Evolutionary conservation across 345 rosid genomes (phyloP).

Genomic region (Dipteronia sinensis): DNA sequence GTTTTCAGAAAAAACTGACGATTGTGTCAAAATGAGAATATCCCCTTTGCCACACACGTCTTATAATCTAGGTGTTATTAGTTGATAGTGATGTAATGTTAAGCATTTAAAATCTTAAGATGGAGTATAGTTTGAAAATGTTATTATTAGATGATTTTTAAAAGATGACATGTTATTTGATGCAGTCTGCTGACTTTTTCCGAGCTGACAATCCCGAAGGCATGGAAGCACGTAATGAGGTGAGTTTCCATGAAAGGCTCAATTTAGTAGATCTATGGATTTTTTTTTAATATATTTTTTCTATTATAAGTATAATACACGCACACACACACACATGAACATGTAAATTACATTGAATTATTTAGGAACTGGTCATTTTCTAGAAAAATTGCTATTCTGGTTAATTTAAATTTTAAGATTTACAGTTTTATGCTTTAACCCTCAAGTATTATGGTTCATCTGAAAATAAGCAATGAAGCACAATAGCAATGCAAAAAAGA

Average conservation of each 20-base stretch:
- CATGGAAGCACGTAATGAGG: conserved; percentile 98
- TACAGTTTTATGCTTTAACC: too few species aligned
- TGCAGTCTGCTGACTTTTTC: conserved; percentile 97
- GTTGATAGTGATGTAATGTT: neutral
- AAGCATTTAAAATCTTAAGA: neutral
- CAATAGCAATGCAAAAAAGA: neutral
- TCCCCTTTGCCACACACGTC: neutral
- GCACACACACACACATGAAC: neutral
- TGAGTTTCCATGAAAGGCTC: conserved; percentile 31
- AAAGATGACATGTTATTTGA: conserved; percentile 25
- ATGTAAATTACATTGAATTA: neutral
- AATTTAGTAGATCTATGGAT: neutral
- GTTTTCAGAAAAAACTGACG: too few species aligned
- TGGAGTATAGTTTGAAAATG: neutral
- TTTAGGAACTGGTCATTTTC: neutral
- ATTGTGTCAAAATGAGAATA: neutral
- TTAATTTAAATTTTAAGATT: conserved; percentile 1
- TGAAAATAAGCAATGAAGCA: neutral
- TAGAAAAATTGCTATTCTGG: neutral
- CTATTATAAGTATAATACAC: conserved; percentile 10
- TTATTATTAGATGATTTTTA: conserved; percentile 20
- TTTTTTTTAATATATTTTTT: conserved; percentile 1
- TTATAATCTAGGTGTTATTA: neutral
- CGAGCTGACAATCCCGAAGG: conserved; percentile 98
- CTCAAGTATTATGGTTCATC: neutral